Base-by-base conservation (phyloP, 768 basidiomycete genomes). In the Termitomyces sp. region DNA sequence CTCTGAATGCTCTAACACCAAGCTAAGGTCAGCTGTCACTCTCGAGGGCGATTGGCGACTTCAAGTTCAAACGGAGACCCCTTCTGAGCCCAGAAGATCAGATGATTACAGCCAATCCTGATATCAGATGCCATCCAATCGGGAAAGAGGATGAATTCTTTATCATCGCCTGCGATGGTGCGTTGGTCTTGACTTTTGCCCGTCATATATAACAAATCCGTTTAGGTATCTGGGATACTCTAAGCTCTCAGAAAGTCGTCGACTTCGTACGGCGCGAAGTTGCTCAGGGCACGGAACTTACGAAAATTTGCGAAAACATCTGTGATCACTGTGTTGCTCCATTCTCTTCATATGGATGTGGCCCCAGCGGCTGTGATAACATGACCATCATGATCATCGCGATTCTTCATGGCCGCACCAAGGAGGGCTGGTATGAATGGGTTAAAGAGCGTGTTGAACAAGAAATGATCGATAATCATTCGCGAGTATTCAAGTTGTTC, bases 191-290 rank as follows among this genome's bases (percentile, higher is more conserved):
- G 21, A 19, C 12, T 49, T 52, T n/a, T 26, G 32, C 55, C 21
- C 40, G 43, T 24, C 17, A 40, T 34, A 14, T 40, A 56, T 58
- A 58, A 58, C 40, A 58, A n/a, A 55, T n/a, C 41, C 46, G 40
- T 45, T 37, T n/a, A 96, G 95, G 96, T 58, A 99, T 98, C 65
- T 99, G 97, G 97, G 97, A 99, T 69, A 98, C 96, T 66, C 71
- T 99, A 40, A 82, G 82, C 5, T 96, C 93, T 8, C 97, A 98
- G 62, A 88, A 97, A 67, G 91, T 88, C 43, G 78, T 97, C 58
- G 89, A 98, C 72, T 87, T 91, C 58, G 80, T 95, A 40, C 85
- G 97, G 44, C 83, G 86, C 43, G 81, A 87, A 57, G 77, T 97
- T 38, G 84, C 91, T 12, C 79, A 91, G 63, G 87, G 88, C 38